Percentiles rank a stretch among this genome's conserved stretches.
Conservation (phyloP, 768 basidiomycete genomes). For the Astraeus odoratus region DNA sequence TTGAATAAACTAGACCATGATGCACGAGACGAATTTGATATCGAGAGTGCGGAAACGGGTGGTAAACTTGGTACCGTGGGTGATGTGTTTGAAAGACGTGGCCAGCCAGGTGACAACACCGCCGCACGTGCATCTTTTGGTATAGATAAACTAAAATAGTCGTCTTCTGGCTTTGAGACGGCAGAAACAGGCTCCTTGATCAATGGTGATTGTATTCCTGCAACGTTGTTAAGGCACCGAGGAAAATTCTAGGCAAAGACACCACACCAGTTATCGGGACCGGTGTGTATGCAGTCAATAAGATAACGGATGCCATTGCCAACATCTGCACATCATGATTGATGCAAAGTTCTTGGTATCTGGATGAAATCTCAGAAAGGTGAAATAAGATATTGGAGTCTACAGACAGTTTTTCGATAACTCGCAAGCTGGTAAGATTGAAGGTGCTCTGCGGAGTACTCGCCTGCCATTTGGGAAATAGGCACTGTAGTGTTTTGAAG, state of each 20-base stretch:
- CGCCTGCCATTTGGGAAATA: slow-evolving; percentile 32
- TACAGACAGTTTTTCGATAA: slow-evolving; percentile 46
- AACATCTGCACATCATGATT: slow-evolving; percentile 75
- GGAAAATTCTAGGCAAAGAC: not conserved
- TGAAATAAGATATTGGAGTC: not conserved
- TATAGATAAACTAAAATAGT: slow-evolving; percentile 50
- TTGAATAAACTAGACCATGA: slow-evolving; percentile 81
- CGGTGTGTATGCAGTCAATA: slow-evolving; percentile 41
- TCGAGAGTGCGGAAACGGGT: slow-evolving; percentile 34
- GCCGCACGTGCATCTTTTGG: slow-evolving; percentile 32
- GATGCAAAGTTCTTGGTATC: slow-evolving; percentile 36
- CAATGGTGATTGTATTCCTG: slow-evolving; percentile 10
- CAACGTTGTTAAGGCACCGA: not conserved
- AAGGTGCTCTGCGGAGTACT: slow-evolving; percentile 21
- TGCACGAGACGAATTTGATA: slow-evolving; percentile 60
- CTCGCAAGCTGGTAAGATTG: slow-evolving; percentile 24
- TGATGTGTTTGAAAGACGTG: slow-evolving; percentile 39
- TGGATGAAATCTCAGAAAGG: slow-evolving; percentile 14
- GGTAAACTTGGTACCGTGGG: slow-evolving; percentile 33
- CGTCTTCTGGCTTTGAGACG: slow-evolving; percentile 30
- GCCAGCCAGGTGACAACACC: slow-evolving; percentile 46
- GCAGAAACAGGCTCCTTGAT: slow-evolving; percentile 12
- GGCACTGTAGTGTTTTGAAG: slow-evolving; percentile 47
- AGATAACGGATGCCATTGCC: slow-evolving; percentile 65
- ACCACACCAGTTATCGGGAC: slow-evolving; percentile 13